Percentiles rank a stretch among this genome's conserved stretches.
phyloP scores from a whole-genome alignment of 2,329 filamentous ascomycete genomes.

The Aspergillus tamarii region DNA sequence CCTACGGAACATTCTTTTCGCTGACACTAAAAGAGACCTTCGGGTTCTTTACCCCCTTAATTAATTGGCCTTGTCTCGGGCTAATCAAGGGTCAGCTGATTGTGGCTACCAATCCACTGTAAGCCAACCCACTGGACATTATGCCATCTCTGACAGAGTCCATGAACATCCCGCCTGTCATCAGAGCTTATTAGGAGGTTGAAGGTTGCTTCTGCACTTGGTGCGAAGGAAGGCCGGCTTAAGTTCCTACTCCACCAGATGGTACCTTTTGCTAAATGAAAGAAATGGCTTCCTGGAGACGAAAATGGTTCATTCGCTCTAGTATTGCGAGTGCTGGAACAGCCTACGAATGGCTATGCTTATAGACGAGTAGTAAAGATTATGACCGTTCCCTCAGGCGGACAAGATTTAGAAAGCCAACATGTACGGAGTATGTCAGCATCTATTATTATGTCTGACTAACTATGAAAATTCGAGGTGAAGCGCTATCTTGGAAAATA shows the following conservation, averaged over 20 bases:
- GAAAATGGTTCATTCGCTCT: background rate
- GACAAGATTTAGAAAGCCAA: background rate
- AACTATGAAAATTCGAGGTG: background rate
- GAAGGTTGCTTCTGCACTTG: background rate
- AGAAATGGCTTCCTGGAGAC: too few species aligned
- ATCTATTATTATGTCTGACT: background rate
- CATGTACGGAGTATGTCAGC: background rate
- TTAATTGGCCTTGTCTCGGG: background rate
- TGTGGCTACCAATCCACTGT: background rate
- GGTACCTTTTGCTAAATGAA: background rate
- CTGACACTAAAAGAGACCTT: background rate
- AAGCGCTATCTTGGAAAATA: too few species aligned
- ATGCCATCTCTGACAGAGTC: background rate
- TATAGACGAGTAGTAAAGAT: background rate
- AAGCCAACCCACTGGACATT: background rate
- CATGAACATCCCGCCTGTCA: background rate
- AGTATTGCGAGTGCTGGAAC: background rate
- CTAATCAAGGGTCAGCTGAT: background rate
- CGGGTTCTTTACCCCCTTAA: background rate
- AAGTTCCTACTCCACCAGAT: background rate
- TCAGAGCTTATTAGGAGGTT: background rate
- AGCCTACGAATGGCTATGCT: background rate
- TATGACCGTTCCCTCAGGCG: background rate
- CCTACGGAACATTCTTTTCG: background rate
- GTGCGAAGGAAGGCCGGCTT: background rate